Percentiles rank a stretch among this genome's conserved stretches.
Evolutionary conservation across 2,329 filamentous ascomycete species (phyloP).

Genomic region (Rhynchosporium agropyri): DNA sequence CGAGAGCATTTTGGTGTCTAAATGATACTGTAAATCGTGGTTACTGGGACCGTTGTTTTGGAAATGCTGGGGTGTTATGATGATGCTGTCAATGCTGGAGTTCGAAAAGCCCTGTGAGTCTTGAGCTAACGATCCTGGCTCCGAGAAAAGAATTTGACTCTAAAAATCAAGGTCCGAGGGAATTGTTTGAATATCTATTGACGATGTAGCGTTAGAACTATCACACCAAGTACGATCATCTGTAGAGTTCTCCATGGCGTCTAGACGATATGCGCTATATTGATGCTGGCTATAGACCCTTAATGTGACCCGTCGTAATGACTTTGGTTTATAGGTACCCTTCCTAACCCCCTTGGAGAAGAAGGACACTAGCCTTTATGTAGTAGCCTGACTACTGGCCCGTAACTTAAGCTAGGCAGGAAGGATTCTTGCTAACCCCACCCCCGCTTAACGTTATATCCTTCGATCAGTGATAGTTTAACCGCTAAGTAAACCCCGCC

Average conservation of each 20-base stretch:
- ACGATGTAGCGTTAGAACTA: constrained; percentile 1
- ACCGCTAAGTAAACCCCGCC: not conserved
- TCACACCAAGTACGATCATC: not conserved
- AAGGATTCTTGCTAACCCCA: not conserved
- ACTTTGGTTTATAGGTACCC: not conserved
- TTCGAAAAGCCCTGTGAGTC: constrained; percentile 4
- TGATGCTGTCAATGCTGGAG: not conserved
- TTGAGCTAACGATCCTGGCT: not conserved
- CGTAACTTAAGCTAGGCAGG: not conserved
- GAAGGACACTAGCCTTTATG: not conserved
- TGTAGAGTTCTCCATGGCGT: constrained; percentile 1
- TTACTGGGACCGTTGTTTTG: not conserved
- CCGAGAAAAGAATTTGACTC: not conserved
- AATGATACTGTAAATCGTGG: constrained; percentile 1
- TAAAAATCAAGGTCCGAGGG: constrained; percentile 3
- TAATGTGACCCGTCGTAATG: not conserved
- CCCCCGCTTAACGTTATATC: not conserved
- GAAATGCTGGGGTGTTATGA: not conserved
- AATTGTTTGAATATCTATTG: not conserved
- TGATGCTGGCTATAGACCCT: constrained; percentile 3
- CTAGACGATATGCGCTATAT: constrained; percentile 1
- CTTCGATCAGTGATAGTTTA: not conserved
- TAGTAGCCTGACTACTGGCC: not conserved
- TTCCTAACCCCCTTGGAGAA: not conserved
- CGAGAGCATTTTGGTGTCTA: not conserved